A percentile compares a stretch with the other conserved stretches of the same genome.
These are phyloP conservation scores for Platismatia glauca DNA, from an alignment of 495 filamentous ascomycete species.

Conservation along the genomic window DNA sequence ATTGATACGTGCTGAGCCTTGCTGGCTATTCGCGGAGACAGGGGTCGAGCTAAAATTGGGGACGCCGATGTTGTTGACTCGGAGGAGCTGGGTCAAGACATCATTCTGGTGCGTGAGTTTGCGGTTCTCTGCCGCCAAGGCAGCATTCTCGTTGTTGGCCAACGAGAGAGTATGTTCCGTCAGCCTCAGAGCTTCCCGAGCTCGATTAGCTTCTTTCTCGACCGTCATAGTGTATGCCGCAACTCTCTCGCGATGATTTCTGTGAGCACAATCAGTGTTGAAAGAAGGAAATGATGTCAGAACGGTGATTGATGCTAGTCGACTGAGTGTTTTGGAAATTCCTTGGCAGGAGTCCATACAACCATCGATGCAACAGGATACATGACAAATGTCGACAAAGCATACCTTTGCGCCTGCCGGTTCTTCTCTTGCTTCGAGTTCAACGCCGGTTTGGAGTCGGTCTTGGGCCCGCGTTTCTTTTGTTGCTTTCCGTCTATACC, in stretches of 20 bases:
- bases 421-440: constrained; percentile 94
- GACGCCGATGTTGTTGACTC: constrained; percentile 37
- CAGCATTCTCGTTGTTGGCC: constrained; percentile 49
- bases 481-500: constrained; percentile 25
- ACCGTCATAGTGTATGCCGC: constrained; percentile 59
- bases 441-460: constrained; percentile 88
- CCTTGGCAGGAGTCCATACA: background rate
- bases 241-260: constrained; percentile 94
- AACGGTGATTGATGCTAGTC: background rate
- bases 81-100: constrained; percentile 52
- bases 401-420: constrained; percentile 87
- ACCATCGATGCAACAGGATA: background rate
- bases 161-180: background rate
- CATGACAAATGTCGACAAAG: background rate
- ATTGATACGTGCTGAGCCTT: constrained; percentile 10
- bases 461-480: constrained; percentile 89
- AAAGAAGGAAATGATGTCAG: background rate
- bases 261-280: constrained; percentile 23
- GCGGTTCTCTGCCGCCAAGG: constrained; percentile 45
- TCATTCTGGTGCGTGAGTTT: constrained; percentile 29
- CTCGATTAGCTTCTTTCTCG: constrained; percentile 35
- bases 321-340: background rate
- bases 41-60: constrained; percentile 25
- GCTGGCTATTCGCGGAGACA: constrained; percentile 44
- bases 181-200: background rate